Evolutionary conservation across 148 eudicot genomes (phyloP).

Genomic region (Diospyros lotus): DNA sequence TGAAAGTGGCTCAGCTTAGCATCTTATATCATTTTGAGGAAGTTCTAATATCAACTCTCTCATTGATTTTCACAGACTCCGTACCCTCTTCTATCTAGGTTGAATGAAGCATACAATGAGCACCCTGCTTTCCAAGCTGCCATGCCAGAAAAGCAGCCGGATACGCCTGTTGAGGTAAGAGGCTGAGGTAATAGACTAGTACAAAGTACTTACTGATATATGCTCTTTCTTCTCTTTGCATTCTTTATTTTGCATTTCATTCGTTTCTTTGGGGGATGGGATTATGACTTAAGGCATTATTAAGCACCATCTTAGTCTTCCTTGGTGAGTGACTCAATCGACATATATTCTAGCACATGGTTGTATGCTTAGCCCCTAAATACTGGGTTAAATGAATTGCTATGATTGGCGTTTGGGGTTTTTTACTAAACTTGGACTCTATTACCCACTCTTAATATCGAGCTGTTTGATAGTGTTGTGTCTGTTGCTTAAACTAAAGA

Average conservation of each 20-base stretch:
- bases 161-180: slow-evolving; percentile 18
- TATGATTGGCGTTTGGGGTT: background rate
- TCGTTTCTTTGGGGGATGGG: too few relatives aligned
- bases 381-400: slow-evolving; percentile 1
- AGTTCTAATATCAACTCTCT: background rate
- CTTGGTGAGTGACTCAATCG: background rate
- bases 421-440: background rate
- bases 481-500: background rate
- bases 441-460: too few relatives aligned
- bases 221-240: background rate
- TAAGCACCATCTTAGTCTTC: background rate
- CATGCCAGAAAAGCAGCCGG: slow-evolving; percentile 73
- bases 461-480: too few relatives aligned
- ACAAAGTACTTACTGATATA: background rate
- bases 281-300: background rate
- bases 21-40: background rate
- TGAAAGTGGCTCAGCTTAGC: background rate
- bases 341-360: background rate
- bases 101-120: slow-evolving; percentile 55
- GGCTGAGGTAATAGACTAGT: slow-evolving; percentile 7
- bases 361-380: background rate
- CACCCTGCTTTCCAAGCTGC: slow-evolving; percentile 67
- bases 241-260: background rate
- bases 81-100: slow-evolving; percentile 55
- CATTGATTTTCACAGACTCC: slow-evolving; percentile 44